Conservation (phyloP, 352 stramenopile species). For the Sclerospora graminicola region DNA sequence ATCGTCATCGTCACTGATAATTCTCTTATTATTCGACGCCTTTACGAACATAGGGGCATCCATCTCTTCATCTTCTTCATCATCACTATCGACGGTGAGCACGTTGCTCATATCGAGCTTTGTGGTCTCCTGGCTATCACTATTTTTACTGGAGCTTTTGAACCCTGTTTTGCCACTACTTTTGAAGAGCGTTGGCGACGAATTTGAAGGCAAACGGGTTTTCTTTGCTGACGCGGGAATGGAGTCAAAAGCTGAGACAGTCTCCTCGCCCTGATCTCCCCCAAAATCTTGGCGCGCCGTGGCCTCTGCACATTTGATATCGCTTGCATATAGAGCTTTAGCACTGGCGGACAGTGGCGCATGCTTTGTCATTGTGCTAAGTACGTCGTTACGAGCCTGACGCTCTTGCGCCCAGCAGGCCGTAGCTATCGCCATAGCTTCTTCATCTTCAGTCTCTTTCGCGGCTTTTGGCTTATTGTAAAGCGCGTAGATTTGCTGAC, state of each 20-base stretch:
- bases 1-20: slow-evolving; percentile 68
- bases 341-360: slow-evolving; percentile 29
- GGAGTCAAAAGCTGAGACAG: slow-evolving; percentile 51
- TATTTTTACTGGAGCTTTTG: slow-evolving; percentile 13
- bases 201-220: not conserved
- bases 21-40: slow-evolving; percentile 26
- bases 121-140: slow-evolving; percentile 14
- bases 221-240: slow-evolving; percentile 29
- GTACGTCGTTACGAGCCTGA: slow-evolving; percentile 43
- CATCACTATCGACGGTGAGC: slow-evolving; percentile 59
- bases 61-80: slow-evolving; percentile 45
- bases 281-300: slow-evolving; percentile 45
- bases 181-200: slow-evolving; percentile 31
- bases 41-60: slow-evolving; percentile 66
- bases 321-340: slow-evolving; percentile 40
- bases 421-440: slow-evolving; percentile 20
- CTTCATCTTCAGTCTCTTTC: slow-evolving; percentile 1
- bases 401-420: slow-evolving; percentile 53
- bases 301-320: slow-evolving; percentile 36
- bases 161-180: slow-evolving; percentile 9
- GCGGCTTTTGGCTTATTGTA: slow-evolving; percentile 19
- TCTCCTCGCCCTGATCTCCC: slow-evolving; percentile 46
- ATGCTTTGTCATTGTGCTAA: slow-evolving; percentile 29
- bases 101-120: slow-evolving; percentile 57
- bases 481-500: slow-evolving; percentile 44